Conservation (phyloP, 352 stramenopile genomes). For the Globisporangium spiculum region DNA sequence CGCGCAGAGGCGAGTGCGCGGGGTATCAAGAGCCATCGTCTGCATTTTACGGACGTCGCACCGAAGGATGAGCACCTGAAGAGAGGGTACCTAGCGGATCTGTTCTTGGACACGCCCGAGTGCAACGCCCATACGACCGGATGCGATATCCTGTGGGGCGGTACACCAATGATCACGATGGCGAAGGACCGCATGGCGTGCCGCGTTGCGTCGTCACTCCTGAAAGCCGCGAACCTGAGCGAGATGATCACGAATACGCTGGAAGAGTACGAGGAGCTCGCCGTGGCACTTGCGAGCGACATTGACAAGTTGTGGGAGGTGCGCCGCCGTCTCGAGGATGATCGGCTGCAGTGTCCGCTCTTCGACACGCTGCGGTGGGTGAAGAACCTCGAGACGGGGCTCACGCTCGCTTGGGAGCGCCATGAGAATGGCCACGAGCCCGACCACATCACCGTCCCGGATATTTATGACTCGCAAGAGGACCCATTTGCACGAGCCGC, state of each 20-base stretch:
- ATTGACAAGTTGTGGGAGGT: slow-evolving; percentile 80
- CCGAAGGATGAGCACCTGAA: slow-evolving; percentile 91
- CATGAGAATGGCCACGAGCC: slow-evolving; percentile 61
- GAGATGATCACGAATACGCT: slow-evolving; percentile 76
- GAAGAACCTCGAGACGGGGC: slow-evolving; percentile 80
- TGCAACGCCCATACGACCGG: slow-evolving; percentile 92
- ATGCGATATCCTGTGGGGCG: slow-evolving; percentile 91
- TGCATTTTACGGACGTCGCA: slow-evolving; percentile 86
- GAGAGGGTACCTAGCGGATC: slow-evolving; percentile 83
- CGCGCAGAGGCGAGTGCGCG: slow-evolving; percentile 68
- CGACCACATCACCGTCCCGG: slow-evolving; percentile 80
- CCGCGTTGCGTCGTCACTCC: slow-evolving; percentile 85
- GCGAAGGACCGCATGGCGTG: slow-evolving; percentile 88
- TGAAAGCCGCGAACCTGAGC: slow-evolving; percentile 73
- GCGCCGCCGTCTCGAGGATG: slow-evolving; percentile 67
- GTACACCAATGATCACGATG: slow-evolving; percentile 90
- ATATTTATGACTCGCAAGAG: slow-evolving; percentile 54
- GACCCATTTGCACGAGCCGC: too few relatives aligned
- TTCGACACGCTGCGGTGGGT: slow-evolving; percentile 85
- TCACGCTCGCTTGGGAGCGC: slow-evolving; percentile 68
- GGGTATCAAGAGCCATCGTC: slow-evolving; percentile 60
- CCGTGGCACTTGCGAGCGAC: slow-evolving; percentile 86
- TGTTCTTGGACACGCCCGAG: slow-evolving; percentile 91
- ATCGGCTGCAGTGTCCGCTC: slow-evolving; percentile 57
- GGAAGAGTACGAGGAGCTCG: slow-evolving; percentile 90